A percentile compares a stretch with the other conserved stretches of the same genome.
These are phyloP conservation scores for Amylocarpus encephaloides DNA, from an alignment of 2,329 filamentous ascomycete species.

Conservation along the genomic window DNA sequence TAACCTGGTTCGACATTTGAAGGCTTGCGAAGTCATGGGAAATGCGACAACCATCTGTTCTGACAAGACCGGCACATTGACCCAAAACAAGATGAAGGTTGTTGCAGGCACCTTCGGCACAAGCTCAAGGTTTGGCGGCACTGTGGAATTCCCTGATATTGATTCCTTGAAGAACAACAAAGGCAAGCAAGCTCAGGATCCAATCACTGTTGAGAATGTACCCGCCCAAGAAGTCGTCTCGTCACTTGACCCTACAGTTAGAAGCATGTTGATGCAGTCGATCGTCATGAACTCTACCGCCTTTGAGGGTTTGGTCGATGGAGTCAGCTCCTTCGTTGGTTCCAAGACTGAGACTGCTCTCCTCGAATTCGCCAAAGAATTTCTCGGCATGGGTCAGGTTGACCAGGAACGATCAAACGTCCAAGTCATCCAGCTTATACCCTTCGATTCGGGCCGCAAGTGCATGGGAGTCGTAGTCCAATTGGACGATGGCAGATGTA, in stretches of 20 bases:
- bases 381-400: constrained; percentile 57
- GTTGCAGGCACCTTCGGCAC: constrained; percentile 64
- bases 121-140: constrained; percentile 45
- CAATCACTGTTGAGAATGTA: constrained; percentile 22
- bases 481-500: constrained; percentile 37
- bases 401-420: constrained; percentile 56
- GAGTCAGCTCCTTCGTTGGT: constrained; percentile 56
- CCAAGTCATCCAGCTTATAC: constrained; percentile 47
- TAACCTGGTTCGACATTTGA: constrained; percentile 61
- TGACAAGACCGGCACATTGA: constrained; percentile 71
- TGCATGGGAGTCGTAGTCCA: constrained; percentile 63
- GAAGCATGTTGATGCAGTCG: constrained; percentile 50
- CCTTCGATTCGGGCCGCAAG: constrained; percentile 43
- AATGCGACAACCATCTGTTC: constrained; percentile 72
- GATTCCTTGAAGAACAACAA: constrained; percentile 15
- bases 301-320: constrained; percentile 59
- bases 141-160: constrained; percentile 27
- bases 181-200: constrained; percentile 20
- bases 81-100: constrained; percentile 70
- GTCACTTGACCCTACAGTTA: constrained; percentile 23
- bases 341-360: constrained; percentile 75
- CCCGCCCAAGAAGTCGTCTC: constrained; percentile 28
- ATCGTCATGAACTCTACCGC: constrained; percentile 64
- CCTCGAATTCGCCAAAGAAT: constrained; percentile 60
- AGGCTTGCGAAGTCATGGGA: constrained; percentile 66